Conservation (phyloP, 805 yeast species). For the Candida chilensis region DNA sequence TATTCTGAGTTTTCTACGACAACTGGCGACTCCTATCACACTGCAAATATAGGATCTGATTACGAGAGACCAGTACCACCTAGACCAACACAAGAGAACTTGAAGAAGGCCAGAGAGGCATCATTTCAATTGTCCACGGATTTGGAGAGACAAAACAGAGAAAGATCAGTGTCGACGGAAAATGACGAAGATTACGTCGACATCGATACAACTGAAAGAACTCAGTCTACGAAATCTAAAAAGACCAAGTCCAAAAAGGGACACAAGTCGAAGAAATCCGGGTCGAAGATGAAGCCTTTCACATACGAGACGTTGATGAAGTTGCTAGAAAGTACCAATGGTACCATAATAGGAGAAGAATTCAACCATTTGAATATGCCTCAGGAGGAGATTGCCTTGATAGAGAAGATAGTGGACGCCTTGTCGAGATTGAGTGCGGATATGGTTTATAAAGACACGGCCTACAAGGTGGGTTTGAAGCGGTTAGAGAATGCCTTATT, state of each 20-base stretch:
- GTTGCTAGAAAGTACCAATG: constrained; percentile 48
- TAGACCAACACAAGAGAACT: not conserved
- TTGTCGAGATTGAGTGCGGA: constrained; percentile 81
- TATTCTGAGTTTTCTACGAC: not conserved
- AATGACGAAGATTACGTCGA: not conserved
- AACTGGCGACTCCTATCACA: not conserved
- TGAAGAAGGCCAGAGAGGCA: not conserved
- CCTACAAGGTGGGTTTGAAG: constrained; percentile 72
- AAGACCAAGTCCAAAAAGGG: not conserved
- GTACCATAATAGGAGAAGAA: constrained; percentile 58
- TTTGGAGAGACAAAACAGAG: not conserved
- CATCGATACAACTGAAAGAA: too few species aligned
- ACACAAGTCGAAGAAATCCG: not conserved
- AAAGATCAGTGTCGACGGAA: not conserved
- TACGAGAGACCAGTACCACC: not conserved
- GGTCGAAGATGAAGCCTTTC: not conserved
- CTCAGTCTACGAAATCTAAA: not conserved
- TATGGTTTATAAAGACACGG: constrained; percentile 77
- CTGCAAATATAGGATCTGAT: not conserved
- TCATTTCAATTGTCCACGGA: not conserved
- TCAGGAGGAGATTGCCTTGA: constrained; percentile 62
- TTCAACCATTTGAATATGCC: constrained; percentile 70
- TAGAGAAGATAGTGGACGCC: constrained; percentile 83
- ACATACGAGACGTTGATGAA: constrained; percentile 12
- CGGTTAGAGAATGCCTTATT: constrained; percentile 75